phyloP scores from a whole-genome alignment of 306 rosid species.

The Glycine tomentella region DNA sequence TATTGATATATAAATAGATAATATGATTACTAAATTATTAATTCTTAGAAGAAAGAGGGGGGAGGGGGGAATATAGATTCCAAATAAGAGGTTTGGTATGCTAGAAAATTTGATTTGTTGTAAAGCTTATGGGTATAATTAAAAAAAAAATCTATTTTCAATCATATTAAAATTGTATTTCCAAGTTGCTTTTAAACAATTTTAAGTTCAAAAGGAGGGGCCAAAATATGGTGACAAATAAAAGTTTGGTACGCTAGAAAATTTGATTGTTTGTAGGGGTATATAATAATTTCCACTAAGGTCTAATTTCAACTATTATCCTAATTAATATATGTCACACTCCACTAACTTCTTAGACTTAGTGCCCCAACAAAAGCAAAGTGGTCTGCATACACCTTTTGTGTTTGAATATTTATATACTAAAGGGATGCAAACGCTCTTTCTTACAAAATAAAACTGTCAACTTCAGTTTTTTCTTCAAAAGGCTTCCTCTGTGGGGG shows the following conservation, averaged over 20 bases:
- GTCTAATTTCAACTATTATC: constrained; percentile 49
- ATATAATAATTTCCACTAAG: constrained; percentile 62
- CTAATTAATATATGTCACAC: constrained; percentile 44
- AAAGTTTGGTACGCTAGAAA: constrained; percentile 43
- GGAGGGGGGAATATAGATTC: neutral
- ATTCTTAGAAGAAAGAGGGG: too few species aligned
- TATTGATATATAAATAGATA: too few species aligned
- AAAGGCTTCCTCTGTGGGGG: constrained; percentile 45
- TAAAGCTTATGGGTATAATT: constrained; percentile 46
- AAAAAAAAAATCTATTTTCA: neutral
- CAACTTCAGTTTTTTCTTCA: constrained; percentile 49
- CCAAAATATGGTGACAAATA: constrained; percentile 14
- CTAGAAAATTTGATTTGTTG: constrained; percentile 38
- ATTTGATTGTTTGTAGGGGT: constrained; percentile 46
- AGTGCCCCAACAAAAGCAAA: constrained; percentile 85
- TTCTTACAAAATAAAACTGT: constrained; percentile 47
- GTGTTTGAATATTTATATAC: constrained; percentile 52
- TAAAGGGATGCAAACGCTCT: constrained; percentile 25
- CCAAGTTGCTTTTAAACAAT: constrained; percentile 9
- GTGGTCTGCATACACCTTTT: constrained; percentile 68
- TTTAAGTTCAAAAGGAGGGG: constrained; percentile 13
- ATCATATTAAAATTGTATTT: neutral
- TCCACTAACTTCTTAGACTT: constrained; percentile 70
- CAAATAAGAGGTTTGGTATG: constrained; percentile 34
- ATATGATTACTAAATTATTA: neutral